phyloP scores from a whole-genome alignment of 441 rosid genomes.

The Syzygium syzygioides region DNA sequence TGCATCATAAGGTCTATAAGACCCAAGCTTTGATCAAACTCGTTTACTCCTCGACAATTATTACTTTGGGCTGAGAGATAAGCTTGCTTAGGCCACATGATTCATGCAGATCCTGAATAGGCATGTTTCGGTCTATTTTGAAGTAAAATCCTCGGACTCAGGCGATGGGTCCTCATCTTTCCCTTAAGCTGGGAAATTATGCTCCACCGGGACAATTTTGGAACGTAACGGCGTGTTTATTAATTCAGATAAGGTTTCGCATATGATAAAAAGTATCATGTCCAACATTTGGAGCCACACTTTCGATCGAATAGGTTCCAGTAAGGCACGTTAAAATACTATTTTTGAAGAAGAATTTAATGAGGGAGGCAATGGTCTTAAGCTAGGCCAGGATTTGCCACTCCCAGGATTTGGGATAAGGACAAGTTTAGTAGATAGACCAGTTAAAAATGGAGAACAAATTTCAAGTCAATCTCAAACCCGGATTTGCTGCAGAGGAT shows the following conservation, averaged over 20 bases:
- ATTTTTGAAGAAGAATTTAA: background rate
- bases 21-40: background rate
- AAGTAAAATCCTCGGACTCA: background rate
- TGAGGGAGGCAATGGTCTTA: background rate
- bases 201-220: background rate
- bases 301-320: background rate
- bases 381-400: background rate
- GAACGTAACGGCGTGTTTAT: accelerated
- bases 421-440: background rate
- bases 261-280: background rate
- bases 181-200: background rate
- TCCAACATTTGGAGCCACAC: background rate
- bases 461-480: background rate
- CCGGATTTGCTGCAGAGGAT: background rate
- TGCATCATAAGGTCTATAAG: background rate
- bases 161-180: background rate
- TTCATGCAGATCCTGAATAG: background rate
- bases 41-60: background rate
- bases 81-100: background rate
- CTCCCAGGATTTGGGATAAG: background rate
- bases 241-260: background rate
- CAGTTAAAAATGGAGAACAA: background rate
- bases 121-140: background rate
- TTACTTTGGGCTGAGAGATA: background rate
- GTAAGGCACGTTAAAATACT: background rate